A percentile compares a stretch with the other conserved stretches of the same genome.
These are phyloP conservation scores for Neurospora hispaniola DNA, from an alignment of 495 filamentous ascomycete genomes.

Conservation along the genomic window DNA sequence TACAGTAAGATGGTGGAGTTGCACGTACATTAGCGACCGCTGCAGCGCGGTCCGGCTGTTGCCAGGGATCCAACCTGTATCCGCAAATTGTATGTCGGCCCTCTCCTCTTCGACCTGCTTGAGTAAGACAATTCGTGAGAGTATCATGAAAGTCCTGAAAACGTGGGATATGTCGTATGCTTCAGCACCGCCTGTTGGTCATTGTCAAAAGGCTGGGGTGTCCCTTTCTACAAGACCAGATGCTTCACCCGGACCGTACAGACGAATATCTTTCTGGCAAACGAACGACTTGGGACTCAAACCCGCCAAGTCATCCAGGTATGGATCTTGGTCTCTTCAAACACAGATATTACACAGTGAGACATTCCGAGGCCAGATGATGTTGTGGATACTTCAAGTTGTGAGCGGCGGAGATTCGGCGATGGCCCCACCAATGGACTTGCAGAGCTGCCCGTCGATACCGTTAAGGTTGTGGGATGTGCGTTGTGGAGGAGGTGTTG, in stretches of 20 bases:
- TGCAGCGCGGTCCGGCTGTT: background rate
- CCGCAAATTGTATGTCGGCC: background rate
- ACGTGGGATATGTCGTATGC: background rate
- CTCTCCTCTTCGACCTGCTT: background rate
- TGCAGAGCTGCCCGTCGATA: conserved; percentile 5
- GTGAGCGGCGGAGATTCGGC: background rate
- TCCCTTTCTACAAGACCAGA: background rate
- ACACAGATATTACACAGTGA: background rate
- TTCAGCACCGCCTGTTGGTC: background rate
- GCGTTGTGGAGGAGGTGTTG: background rate
- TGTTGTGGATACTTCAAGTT: background rate
- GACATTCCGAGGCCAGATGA: background rate
- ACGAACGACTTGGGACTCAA: background rate
- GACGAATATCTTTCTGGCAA: background rate
- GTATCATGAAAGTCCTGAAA: background rate
- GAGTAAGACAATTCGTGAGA: background rate
- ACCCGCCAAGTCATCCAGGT: background rate
- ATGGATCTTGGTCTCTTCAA: background rate
- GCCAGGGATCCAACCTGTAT: background rate
- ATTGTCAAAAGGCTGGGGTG: background rate
- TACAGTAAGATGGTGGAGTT: background rate
- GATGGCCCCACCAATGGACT: background rate
- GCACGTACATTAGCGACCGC: background rate
- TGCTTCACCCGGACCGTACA: background rate
- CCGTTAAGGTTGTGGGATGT: conserved; percentile 7